These are phyloP conservation scores for Pseudogymnoascus sp. DNA, from an alignment of 2,329 filamentous ascomycete species.

Conservation along the genomic window DNA sequence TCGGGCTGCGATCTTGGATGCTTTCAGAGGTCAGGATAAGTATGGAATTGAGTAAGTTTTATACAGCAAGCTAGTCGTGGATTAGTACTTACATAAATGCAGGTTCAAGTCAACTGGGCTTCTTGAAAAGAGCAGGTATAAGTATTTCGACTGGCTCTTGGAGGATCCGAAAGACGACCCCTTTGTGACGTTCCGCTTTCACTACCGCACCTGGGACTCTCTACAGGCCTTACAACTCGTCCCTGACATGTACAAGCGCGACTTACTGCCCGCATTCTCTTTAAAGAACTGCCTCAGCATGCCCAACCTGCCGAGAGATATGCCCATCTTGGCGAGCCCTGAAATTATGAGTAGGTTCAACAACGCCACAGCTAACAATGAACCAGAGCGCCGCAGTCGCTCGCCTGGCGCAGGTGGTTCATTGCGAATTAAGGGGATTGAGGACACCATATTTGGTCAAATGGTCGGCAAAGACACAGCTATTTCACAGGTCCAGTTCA, in stretches of 20 bases:
- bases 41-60: conserved; percentile 46
- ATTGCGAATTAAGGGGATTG: neutral
- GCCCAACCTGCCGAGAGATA: neutral
- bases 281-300: conserved; percentile 14
- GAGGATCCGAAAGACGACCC: conserved; percentile 44
- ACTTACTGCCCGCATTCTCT: conserved; percentile 17
- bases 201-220: conserved; percentile 46
- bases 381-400: neutral
- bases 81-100: neutral
- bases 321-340: neutral
- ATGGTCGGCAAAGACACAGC: conserved; percentile 4
- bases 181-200: conserved; percentile 46
- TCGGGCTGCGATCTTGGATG: conserved; percentile 33
- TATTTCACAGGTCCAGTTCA: conserved; percentile 7
- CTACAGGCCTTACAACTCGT: conserved; percentile 42
- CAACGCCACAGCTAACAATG: neutral
- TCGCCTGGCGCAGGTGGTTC: neutral
- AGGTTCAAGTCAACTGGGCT: conserved; percentile 47
- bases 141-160: conserved; percentile 36
- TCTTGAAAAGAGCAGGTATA: conserved; percentile 32
- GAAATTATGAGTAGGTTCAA: neutral
- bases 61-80: conserved; percentile 8
- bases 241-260: conserved; percentile 16
- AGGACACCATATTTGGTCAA: conserved; percentile 9
- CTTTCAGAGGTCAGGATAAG: conserved; percentile 39